phyloP scores from a whole-genome alignment of 2,329 filamentous ascomycete species.

The Hypoxylon sp. region DNA sequence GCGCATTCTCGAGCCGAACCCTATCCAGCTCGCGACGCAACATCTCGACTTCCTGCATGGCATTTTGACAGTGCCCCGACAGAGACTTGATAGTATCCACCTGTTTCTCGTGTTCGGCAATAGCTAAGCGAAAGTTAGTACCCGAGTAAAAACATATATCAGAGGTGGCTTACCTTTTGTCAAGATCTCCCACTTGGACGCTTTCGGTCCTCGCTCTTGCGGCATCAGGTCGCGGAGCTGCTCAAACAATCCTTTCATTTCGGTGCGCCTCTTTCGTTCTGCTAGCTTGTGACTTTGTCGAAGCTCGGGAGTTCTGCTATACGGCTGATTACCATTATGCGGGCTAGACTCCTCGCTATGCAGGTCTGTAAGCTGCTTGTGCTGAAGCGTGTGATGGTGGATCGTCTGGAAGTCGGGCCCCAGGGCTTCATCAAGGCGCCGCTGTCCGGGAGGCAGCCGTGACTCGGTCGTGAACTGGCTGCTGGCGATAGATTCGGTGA shows the following conservation, averaged over 20 bases:
- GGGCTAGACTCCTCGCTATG: constrained; percentile 65
- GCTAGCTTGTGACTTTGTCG: constrained; percentile 86
- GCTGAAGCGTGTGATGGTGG: constrained; percentile 80
- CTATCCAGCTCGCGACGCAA: constrained; percentile 59
- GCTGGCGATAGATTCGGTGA: constrained; percentile 79
- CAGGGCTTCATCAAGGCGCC: constrained; percentile 69
- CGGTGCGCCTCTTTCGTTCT: constrained; percentile 81
- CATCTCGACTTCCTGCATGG: constrained; percentile 55
- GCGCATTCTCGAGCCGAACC: constrained; percentile 57
- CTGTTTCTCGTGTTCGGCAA: constrained; percentile 67
- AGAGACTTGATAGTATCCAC: constrained; percentile 57
- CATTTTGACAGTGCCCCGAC: constrained; percentile 54
- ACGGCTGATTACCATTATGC: constrained; percentile 70
- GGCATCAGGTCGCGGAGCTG: constrained; percentile 80
- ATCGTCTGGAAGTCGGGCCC: constrained; percentile 60
- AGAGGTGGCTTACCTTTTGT: constrained; percentile 73
- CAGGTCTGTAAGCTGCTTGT: constrained; percentile 73
- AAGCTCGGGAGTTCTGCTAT: constrained; percentile 82
- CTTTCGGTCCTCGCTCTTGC: constrained; percentile 82
- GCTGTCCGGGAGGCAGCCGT: constrained; percentile 73
- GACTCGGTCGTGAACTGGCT: constrained; percentile 82
- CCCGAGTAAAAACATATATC: constrained; percentile 10
- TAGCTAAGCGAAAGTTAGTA: constrained; percentile 55
- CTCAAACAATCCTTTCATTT: constrained; percentile 90
- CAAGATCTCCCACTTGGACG: constrained; percentile 88